Evolutionary conservation across 768 basidiomycete genomes (phyloP).

Genomic region (Suillus hirtellus): DNA sequence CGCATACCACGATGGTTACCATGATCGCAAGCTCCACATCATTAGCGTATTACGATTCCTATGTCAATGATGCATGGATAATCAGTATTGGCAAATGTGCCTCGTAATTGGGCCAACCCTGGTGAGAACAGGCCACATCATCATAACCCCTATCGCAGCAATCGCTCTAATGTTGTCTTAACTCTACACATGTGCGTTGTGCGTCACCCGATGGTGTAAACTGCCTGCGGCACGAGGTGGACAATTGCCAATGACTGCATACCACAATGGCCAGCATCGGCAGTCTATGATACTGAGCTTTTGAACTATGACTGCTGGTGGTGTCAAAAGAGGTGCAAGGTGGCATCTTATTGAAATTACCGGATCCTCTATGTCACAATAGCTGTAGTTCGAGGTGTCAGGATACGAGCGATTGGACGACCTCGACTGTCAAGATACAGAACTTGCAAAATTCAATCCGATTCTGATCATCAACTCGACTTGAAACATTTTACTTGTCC

Average conservation of each 20-base stretch:
- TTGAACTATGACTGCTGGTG: constrained; percentile 32
- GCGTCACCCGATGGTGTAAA: constrained; percentile 62
- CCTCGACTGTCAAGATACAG: too few relatives aligned
- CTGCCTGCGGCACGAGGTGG: constrained; percentile 58
- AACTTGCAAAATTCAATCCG: too few relatives aligned
- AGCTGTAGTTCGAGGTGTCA: too few relatives aligned
- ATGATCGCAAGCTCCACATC: too few relatives aligned
- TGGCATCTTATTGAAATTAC: not conserved
- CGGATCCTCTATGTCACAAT: too few relatives aligned
- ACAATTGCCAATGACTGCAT: constrained; percentile 69
- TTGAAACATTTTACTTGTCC: too few relatives aligned
- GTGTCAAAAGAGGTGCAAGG: not conserved
- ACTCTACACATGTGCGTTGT: constrained; percentile 25
- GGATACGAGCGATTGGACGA: too few relatives aligned
- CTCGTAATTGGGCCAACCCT: constrained; percentile 70
- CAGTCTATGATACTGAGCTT: constrained; percentile 50
- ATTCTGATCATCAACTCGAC: too few relatives aligned
- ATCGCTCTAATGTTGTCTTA: constrained; percentile 50
- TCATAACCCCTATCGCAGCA: constrained; percentile 69
- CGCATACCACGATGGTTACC: too few relatives aligned
- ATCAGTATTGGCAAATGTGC: constrained; percentile 55
- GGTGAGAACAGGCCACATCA: constrained; percentile 85
- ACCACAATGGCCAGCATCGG: constrained; percentile 65
- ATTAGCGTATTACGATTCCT: constrained; percentile 49
- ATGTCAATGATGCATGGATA: constrained; percentile 43